A percentile compares a stretch with the other conserved stretches of the same genome.
Evolutionary conservation across 371 early-diverging fungal species (phyloP).

Genomic region (Apophysomyces ossiformis): DNA sequence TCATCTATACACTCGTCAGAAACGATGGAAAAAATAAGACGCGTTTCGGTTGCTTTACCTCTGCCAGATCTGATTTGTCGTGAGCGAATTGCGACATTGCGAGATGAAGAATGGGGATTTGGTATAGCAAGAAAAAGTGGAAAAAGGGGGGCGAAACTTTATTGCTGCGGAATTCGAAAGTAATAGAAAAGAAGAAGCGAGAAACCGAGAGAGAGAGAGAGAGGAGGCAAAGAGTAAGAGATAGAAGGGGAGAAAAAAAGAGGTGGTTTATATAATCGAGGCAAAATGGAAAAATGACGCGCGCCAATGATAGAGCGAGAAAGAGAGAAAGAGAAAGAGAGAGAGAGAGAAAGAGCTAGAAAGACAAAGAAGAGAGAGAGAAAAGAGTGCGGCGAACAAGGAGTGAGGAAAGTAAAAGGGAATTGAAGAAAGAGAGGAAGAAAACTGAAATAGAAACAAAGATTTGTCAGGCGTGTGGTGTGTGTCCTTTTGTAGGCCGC

Average conservation of each 20-base stretch:
- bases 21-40: constrained; percentile 5
- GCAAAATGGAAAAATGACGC: too few relatives aligned
- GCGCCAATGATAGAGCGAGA: background rate
- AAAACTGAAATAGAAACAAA: constrained; percentile 9
- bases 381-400: background rate
- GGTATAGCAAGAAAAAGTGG: background rate
- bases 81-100: constrained; percentile 9
- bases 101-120: constrained; percentile 2
- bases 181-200: background rate
- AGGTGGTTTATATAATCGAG: constrained; percentile 7
- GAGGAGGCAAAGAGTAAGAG: background rate
- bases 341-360: background rate
- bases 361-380: background rate
- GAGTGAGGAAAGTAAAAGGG: background rate
- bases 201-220: background rate
- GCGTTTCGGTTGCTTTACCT: background rate
- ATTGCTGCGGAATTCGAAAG: constrained; percentile 12
- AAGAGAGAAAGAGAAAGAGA: background rate
- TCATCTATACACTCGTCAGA: constrained; percentile 20
- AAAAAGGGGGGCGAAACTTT: constrained; percentile 1
- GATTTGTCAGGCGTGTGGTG: constrained; percentile 12
- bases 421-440: constrained; percentile 6
- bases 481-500: constrained; percentile 12
- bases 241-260: background rate
- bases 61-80: constrained; percentile 7